phyloP scores from a whole-genome alignment of 208 protist genomes.

The Trypanosoma mega region DNA sequence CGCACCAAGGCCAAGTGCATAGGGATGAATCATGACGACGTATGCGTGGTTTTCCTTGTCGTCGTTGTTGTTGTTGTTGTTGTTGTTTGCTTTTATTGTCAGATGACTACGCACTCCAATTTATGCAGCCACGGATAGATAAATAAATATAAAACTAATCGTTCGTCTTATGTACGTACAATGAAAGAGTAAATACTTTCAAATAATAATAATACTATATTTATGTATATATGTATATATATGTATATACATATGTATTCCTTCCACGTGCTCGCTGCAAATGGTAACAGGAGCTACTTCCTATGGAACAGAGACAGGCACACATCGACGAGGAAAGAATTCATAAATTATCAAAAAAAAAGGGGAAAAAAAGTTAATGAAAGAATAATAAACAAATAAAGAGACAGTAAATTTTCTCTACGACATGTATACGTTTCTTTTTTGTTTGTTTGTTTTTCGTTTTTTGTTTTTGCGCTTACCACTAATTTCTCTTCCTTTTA shows the following conservation, averaged over 20 bases:
- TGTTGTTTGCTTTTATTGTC: too few species aligned
- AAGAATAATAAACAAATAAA: conserved; percentile 10
- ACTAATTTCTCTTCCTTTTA: conserved; percentile 1
- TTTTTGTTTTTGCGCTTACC: conserved; percentile 25
- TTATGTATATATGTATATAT: background rate
- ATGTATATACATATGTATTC: conserved; percentile 14
- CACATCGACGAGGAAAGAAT: background rate
- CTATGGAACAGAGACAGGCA: background rate
- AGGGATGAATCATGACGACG: conserved; percentile 27
- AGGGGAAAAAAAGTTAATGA: conserved; percentile 10
- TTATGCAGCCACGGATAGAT: too few species aligned
- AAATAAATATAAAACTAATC: too few species aligned
- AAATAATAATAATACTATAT: too few species aligned
- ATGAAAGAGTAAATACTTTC: too few species aligned
- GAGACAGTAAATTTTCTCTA: background rate
- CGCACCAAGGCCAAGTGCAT: conserved; percentile 16
- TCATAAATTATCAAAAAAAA: background rate
- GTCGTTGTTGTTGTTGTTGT: too few species aligned
- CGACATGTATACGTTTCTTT: background rate
- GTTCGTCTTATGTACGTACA: too few species aligned
- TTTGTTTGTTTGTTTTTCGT: conserved; percentile 25
- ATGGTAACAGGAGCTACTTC: too few species aligned
- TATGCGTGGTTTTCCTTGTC: too few species aligned
- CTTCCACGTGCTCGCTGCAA: background rate
- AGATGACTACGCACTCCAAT: too few species aligned